phyloP scores from a whole-genome alignment of 1,139 yeast species.

The Pichia sp. region DNA sequence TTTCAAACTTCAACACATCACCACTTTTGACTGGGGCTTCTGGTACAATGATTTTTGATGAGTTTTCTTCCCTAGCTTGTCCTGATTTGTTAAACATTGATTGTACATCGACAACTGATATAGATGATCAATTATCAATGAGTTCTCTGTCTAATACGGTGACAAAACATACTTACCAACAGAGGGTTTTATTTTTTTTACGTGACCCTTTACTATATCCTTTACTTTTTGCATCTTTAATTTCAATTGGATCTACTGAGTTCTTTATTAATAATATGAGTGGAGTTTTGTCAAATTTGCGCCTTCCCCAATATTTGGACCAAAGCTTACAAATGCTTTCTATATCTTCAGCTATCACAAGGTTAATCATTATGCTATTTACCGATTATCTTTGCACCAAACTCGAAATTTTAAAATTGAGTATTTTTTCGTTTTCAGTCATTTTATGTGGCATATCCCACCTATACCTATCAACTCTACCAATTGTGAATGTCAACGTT shows the following conservation, averaged over 20 bases:
- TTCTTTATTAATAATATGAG: slow-evolving; percentile 27
- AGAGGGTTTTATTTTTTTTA: slow-evolving; percentile 19
- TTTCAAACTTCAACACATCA: slow-evolving; percentile 27
- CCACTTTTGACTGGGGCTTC: slow-evolving; percentile 28
- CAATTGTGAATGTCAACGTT: slow-evolving; percentile 18
- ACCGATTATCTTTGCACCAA: slow-evolving; percentile 25
- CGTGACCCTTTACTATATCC: slow-evolving; percentile 28
- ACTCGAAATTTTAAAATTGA: slow-evolving; percentile 22
- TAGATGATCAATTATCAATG: slow-evolving; percentile 26
- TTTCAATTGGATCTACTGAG: slow-evolving; percentile 27
- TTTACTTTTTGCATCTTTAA: slow-evolving; percentile 23
- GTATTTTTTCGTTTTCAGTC: slow-evolving; percentile 21
- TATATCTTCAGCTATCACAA: slow-evolving; percentile 25
- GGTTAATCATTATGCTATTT: slow-evolving; percentile 25
- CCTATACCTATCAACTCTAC: slow-evolving; percentile 25
- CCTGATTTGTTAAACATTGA: slow-evolving; percentile 25
- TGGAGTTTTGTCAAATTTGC: slow-evolving; percentile 23
- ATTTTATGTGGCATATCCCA: slow-evolving; percentile 24
- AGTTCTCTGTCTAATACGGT: slow-evolving; percentile 13
- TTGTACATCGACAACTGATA: slow-evolving; percentile 17
- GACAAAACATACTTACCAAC: slow-evolving; percentile 1
- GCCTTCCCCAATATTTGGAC: slow-evolving; percentile 16
- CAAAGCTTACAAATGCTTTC: slow-evolving; percentile 23
- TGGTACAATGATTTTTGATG: slow-evolving; percentile 21
- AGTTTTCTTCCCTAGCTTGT: slow-evolving; percentile 21